Percentiles rank a stretch among this genome's conserved stretches.
Evolutionary conservation across 2,329 filamentous ascomycete genomes (phyloP).

Genomic region (Alternaria arbusti): DNA sequence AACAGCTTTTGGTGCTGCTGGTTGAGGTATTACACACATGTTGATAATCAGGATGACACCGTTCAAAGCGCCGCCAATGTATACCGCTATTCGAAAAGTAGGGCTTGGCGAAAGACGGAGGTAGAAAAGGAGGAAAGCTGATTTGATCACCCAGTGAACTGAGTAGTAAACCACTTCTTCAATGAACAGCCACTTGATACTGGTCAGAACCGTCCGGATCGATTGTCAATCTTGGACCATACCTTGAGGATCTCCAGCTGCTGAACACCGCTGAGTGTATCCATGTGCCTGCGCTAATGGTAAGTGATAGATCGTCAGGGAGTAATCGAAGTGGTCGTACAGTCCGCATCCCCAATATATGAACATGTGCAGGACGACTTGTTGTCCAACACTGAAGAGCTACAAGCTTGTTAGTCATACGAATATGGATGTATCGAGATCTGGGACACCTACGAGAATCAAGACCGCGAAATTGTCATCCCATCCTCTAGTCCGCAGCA

Average conservation of each 20-base stretch:
- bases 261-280: conserved; percentile 1
- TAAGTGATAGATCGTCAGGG: neutral
- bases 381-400: conserved; percentile 21
- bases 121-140: conserved; percentile 46
- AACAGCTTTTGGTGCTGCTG: neutral
- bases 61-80: conserved; percentile 33
- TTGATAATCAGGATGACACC: conserved; percentile 30
- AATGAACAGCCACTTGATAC: conserved; percentile 29
- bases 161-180: conserved; percentile 43
- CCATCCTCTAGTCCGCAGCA: conserved; percentile 23
- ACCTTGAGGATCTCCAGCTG: conserved; percentile 5
- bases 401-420: neutral
- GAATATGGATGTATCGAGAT: neutral
- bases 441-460: conserved; percentile 3
- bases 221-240: neutral
- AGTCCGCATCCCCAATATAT: conserved; percentile 25
- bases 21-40: conserved; percentile 17
- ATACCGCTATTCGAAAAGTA: conserved; percentile 32
- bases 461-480: conserved; percentile 24
- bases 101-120: conserved; percentile 34
- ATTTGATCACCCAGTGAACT: conserved; percentile 43
- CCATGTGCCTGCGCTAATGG: neutral
- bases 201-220: neutral
- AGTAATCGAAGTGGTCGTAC: conserved; percentile 9
- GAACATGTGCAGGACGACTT: conserved; percentile 29